Conservation (phyloP, 2,329 filamentous ascomycete genomes). For the Samsoniella hepiali region DNA sequence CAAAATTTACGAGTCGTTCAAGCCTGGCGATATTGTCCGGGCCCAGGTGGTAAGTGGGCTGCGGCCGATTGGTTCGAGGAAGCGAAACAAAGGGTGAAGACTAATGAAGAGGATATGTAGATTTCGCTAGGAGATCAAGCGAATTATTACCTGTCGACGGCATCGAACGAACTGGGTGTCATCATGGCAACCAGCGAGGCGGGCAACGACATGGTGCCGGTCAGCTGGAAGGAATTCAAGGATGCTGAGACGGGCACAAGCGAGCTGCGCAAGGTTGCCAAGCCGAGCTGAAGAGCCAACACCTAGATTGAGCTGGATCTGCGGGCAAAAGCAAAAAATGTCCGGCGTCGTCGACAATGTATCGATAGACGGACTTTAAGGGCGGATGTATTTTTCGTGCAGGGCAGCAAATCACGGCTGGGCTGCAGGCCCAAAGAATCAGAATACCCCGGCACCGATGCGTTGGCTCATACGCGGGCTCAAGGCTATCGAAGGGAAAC, state of each 20-base stretch:
- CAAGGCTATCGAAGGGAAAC: neutral
- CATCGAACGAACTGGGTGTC: conserved; percentile 86
- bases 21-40: conserved; percentile 86
- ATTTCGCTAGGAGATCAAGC: conserved; percentile 91
- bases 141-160: conserved; percentile 93
- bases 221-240: conserved; percentile 92
- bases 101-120: conserved; percentile 36
- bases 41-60: conserved; percentile 69
- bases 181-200: conserved; percentile 87
- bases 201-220: conserved; percentile 86
- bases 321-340: neutral
- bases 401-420: neutral
- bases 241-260: conserved; percentile 74
- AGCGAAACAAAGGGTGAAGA: neutral
- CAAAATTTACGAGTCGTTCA: conserved; percentile 84
- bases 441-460: neutral
- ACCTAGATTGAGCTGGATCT: neutral
- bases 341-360: neutral
- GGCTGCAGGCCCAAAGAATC: neutral
- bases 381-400: neutral
- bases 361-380: neutral
- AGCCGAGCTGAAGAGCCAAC: conserved; percentile 65
- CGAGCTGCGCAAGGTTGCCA: conserved; percentile 89
- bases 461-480: neutral
- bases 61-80: neutral